Evolutionary conservation across 805 yeast species (phyloP), one percentile per base, ranked within the genome.

Genomic region (Pichia kluyveri): DNA sequence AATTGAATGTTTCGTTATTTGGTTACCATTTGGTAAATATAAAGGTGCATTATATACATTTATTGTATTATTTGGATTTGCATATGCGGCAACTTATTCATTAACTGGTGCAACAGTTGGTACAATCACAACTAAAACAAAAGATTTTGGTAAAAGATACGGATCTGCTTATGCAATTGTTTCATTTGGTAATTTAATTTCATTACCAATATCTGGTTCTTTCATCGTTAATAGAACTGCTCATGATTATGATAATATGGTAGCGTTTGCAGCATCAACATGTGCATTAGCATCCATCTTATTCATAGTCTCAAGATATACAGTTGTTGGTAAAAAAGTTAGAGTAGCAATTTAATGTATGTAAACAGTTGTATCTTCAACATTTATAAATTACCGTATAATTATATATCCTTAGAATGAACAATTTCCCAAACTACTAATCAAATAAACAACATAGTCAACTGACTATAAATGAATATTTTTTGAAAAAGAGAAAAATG

Each of bases 81-180:
- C 75, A 51, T 70, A 76, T 40, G 75, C 86, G 8, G 72, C 84
- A 23, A 75, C 81, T 7, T 69, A 83, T 42, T 73, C 86, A 1
- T 61, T 83, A 45, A 72, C 81, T 0, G 86, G 88, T 0, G 83
- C 79, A 4, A 79, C 86, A 45, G 70, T 82, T 38, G 75, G 82
- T 1, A 73, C 75, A 45, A 75, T 82, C 19, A 74, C 82, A 11
- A 72, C 72, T 11, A 52, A 43, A 18, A 78, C 79, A 0, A 68
- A 71, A 49, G 76, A 80, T 47, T 83, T 82, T 59, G 90, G 90
- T 18, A 79, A 77, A 52, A 65, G 83, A 19, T 84, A 79, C 54
- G 89, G 89, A 0, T 72, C 86, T 15, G 73, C 80, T 51, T 82
- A 80, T 60, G 79, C 78, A 43, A 62, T 79, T 55, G 79, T 77